Percentiles rank a stretch among this genome's conserved stretches.
These are phyloP conservation scores for Arthromyces matolae DNA, from an alignment of 768 basidiomycete genomes.

Conservation along the genomic window DNA sequence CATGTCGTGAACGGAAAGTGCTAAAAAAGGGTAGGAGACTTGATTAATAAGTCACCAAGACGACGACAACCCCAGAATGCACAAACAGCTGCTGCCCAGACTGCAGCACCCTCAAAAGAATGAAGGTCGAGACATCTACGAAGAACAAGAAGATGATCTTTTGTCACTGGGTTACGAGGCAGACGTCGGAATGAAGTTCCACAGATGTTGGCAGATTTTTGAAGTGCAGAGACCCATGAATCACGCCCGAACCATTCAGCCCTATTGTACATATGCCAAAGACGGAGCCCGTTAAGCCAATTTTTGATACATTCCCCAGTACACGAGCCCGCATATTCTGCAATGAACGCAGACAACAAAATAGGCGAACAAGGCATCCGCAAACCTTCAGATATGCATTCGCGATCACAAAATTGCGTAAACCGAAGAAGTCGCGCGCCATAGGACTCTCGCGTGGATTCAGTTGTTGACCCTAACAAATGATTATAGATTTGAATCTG, in stretches of 20 bases:
- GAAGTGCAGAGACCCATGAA: background rate
- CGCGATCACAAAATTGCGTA: conserved; percentile 34
- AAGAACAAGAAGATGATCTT: conserved; percentile 29
- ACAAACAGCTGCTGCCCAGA: conserved; percentile 30
- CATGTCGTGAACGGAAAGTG: conserved; percentile 13
- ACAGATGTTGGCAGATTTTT: background rate
- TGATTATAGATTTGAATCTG: background rate
- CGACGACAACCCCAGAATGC: conserved; percentile 35
- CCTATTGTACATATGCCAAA: background rate
- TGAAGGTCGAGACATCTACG: conserved; percentile 18
- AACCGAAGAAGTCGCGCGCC: conserved; percentile 32
- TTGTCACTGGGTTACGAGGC: conserved; percentile 26
- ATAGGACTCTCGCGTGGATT: conserved; percentile 16
- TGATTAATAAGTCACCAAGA: conserved; percentile 22
- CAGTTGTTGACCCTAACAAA: background rate
- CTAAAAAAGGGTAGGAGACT: background rate
- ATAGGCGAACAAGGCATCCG: conserved; percentile 31
- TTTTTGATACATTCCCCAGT: background rate
- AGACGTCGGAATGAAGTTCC: background rate
- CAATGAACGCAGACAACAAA: conserved; percentile 27
- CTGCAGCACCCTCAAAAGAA: conserved; percentile 27
- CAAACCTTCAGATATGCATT: conserved; percentile 21
- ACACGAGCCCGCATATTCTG: background rate
- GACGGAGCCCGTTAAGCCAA: background rate
- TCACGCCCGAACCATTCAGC: background rate